These are phyloP conservation scores for Microdochium bolleyi DNA, from an alignment of 2,329 filamentous ascomycete genomes.

Conservation along the genomic window DNA sequence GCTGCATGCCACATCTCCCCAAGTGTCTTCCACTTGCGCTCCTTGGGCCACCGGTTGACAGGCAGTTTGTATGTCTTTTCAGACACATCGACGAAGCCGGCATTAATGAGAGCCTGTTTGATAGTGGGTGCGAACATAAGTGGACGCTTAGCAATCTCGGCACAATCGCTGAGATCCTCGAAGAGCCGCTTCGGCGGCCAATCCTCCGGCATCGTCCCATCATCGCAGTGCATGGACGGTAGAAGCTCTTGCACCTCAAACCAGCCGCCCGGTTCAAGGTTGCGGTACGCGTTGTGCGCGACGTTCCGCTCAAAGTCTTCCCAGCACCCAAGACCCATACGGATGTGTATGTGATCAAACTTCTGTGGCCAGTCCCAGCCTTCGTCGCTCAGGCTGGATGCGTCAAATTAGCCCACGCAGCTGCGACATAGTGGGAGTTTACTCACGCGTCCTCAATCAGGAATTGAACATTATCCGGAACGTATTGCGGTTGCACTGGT, in stretches of 20 bases:
- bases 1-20: constrained; percentile 37
- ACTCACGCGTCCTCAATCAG: constrained; percentile 57
- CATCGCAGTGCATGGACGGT: constrained; percentile 30
- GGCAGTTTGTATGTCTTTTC: constrained; percentile 46
- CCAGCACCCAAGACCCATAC: constrained; percentile 41
- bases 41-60: constrained; percentile 44
- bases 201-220: constrained; percentile 30
- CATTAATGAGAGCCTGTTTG: constrained; percentile 30
- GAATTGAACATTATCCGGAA: constrained; percentile 68
- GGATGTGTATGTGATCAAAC: constrained; percentile 47
- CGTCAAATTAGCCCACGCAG: background rate
- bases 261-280: constrained; percentile 43
- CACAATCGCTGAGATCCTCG: constrained; percentile 29
- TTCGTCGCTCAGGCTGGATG: constrained; percentile 27
- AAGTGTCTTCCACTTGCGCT: constrained; percentile 31
- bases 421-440: constrained; percentile 19
- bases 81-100: constrained; percentile 47
- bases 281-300: constrained; percentile 42
- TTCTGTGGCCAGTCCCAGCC: constrained; percentile 44
- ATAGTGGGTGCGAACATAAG: constrained; percentile 24
- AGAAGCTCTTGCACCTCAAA: constrained; percentile 45
- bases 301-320: constrained; percentile 37
- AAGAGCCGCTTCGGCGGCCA: constrained; percentile 30
- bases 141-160: constrained; percentile 26
- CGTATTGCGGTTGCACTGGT: constrained; percentile 56